Base-by-base conservation (phyloP, 228 moss, liverwort and hornwort species). In the Sphagnum fallax region DNA sequence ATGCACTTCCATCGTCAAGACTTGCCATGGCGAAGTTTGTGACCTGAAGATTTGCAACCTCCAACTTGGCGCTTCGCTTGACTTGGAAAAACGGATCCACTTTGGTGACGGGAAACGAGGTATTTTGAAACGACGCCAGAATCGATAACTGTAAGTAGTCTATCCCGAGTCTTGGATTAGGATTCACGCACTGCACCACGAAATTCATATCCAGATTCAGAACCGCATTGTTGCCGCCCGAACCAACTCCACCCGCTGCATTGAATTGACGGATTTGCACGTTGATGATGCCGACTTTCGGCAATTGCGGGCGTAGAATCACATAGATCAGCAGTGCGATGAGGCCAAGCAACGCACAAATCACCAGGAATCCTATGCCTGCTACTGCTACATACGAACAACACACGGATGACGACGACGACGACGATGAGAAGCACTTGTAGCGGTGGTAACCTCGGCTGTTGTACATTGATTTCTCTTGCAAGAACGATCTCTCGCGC, bases 171-270 rank as follows among this genome's bases (percentile, higher is more conserved):
- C 70, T 67, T 52, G 14, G 64, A 58, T 75, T 83, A n/a, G 72
- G 83, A 51, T 83, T 83, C 47, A 47, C 65, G 1, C 61, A 65
- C 49, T 70, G 72, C 52, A 80, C 61, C 5, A 67, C 51, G 53
- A 83, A 73, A 53, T 78, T 80, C 14, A 83, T 52, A 18, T 83
- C 75, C 13, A 82, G 58, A 64, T 75, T 75, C 68, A 75, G 48
- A 47, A 77, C 62, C 10, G 75, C 75, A 61, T 80, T 77, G 69
- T 59, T 67, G 12, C 80, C 75, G 0, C 77, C 72, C 0, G 68
- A 69, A 4, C 63, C n/a, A 4, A 32, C 50, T 5, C 80, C 80
- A 10, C 73, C 77, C 0, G 80, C 13, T 49, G 75, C 75, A 32
- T 71, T 77, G 4, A 83, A 77, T 51, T 65, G 74, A 70, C 67